These are phyloP conservation scores for Heliamphora pulchella DNA, from an alignment of 179 eudicot genomes.

Conservation along the genomic window DNA sequence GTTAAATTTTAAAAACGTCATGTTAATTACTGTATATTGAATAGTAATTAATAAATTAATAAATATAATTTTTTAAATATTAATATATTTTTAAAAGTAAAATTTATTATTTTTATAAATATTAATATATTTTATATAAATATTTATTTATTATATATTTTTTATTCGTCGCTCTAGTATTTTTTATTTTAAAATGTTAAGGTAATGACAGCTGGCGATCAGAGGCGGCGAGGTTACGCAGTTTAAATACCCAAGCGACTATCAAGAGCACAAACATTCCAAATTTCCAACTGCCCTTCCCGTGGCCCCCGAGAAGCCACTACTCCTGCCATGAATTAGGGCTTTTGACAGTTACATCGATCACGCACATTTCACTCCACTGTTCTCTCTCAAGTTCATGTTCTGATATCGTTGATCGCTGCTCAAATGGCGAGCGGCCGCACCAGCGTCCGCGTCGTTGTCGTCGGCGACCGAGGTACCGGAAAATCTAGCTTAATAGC, in stretches of 20 bases:
- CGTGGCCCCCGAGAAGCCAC: not conserved
- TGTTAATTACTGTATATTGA: too few relatives aligned
- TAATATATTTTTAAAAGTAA: too few relatives aligned
- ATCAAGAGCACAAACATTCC: not conserved
- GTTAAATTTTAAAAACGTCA: too few relatives aligned
- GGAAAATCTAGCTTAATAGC: conserved; percentile 89
- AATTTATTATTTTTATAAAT: too few relatives aligned
- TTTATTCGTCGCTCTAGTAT: too few relatives aligned
- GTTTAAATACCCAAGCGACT: not conserved
- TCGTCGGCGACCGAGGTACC: conserved; percentile 80
- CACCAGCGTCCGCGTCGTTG: conserved; percentile 61
- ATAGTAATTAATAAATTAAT: too few relatives aligned
- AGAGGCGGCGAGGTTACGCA: not conserved
- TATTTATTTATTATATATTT: too few relatives aligned
- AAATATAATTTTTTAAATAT: too few relatives aligned
- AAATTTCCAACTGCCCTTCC: too few relatives aligned
- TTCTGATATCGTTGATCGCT: not conserved
- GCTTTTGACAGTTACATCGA: too few relatives aligned
- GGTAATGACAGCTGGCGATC: not conserved
- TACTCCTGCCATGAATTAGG: not conserved
- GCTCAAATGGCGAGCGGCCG: conserved; percentile 29
- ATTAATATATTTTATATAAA: too few relatives aligned
- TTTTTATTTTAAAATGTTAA: too few relatives aligned
- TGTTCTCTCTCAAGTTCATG: not conserved
- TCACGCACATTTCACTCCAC: not conserved